phyloP scores from a whole-genome alignment of 441 rosid species.

The Rhodomyrtus psidioides region DNA sequence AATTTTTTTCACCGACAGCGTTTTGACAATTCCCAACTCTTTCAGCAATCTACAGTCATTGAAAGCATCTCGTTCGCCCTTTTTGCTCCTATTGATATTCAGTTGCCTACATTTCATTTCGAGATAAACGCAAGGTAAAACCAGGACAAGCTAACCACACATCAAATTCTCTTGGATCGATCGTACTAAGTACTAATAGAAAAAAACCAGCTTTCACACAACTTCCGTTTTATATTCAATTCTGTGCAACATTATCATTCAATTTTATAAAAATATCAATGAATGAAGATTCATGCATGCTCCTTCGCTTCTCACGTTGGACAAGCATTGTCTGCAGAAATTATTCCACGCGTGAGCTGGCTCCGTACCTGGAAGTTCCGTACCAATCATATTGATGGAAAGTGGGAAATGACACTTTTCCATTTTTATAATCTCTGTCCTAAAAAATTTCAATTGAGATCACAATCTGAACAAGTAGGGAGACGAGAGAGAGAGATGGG shows the following conservation, averaged over 20 bases:
- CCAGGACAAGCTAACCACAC: background rate
- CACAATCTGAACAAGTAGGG: background rate
- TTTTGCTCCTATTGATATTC: background rate
- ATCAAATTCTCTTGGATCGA: background rate
- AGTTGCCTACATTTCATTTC: background rate
- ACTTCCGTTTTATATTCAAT: background rate
- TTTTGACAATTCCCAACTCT: background rate
- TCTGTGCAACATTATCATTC: background rate
- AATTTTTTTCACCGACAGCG: background rate
- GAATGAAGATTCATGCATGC: background rate
- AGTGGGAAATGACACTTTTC: background rate
- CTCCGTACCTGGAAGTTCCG: background rate
- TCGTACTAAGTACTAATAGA: background rate
- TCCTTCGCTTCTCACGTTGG: background rate
- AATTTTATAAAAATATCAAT: background rate
- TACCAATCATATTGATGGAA: background rate
- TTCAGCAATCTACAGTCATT: rapidly evolving
- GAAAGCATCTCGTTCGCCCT: background rate
- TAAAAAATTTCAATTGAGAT: background rate
- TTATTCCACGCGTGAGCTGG: background rate
- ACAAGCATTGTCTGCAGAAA: background rate
- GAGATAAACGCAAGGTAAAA: background rate
- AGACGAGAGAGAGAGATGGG: background rate
- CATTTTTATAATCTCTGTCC: background rate
- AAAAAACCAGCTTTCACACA: background rate